Conservation (phyloP, 2,329 filamentous ascomycete genomes). For the Leptodontidium sp. region DNA sequence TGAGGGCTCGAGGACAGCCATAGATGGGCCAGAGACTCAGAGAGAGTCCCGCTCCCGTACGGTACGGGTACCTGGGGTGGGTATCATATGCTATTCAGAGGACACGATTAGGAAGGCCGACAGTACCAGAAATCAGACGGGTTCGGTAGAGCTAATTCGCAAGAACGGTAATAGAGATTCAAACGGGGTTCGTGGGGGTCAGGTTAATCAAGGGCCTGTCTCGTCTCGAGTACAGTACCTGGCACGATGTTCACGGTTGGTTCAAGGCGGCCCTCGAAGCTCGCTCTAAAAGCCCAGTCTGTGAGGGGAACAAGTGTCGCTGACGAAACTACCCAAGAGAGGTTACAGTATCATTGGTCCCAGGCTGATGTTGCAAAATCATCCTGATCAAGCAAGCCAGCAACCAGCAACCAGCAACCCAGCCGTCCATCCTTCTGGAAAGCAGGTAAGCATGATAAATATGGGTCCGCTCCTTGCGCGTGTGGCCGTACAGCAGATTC, state of each 20-base stretch:
- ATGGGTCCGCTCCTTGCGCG: neutral
- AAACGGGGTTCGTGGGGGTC: constrained; percentile 5
- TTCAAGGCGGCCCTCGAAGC: neutral
- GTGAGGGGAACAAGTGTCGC: neutral
- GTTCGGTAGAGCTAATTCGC: neutral
- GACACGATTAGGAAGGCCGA: constrained; percentile 1
- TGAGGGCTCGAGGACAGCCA: constrained; percentile 14
- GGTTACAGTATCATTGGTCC: neutral
- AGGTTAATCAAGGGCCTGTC: neutral
- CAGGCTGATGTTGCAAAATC: neutral
- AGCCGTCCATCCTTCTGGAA: constrained; percentile 2
- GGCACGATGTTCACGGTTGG: neutral
- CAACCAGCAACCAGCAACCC: too few relatives aligned
- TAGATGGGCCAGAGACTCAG: neutral
- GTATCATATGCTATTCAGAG: constrained; percentile 8
- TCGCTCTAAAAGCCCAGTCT: neutral
- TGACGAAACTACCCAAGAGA: neutral
- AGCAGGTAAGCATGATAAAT: constrained; percentile 7
- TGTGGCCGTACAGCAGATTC: neutral
- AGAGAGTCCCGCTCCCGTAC: neutral
- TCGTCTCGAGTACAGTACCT: neutral
- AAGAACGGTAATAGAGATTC: neutral
- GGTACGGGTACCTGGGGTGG: constrained; percentile 13
- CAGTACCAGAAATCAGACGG: neutral
- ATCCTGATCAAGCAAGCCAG: neutral